These are phyloP conservation scores for Salix caprea DNA, from an alignment of 345 rosid genomes.

Conservation along the genomic window DNA sequence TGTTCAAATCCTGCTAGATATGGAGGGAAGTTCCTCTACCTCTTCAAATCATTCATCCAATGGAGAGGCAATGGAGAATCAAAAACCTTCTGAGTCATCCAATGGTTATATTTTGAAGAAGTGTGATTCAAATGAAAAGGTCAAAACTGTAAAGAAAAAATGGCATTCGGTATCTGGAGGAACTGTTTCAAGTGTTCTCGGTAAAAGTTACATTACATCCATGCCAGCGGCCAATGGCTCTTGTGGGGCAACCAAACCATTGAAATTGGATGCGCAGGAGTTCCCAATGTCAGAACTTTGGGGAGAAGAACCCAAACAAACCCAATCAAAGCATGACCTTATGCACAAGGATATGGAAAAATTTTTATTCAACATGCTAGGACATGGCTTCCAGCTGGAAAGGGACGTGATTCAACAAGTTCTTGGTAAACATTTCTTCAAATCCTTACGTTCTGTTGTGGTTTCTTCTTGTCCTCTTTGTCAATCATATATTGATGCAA, in stretches of 20 bases:
- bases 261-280: conserved; percentile 39
- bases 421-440: conserved; percentile 36
- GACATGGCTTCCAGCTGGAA: conserved; percentile 43
- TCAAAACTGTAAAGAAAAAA: conserved; percentile 34
- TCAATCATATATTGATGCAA: neutral
- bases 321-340: conserved; percentile 11
- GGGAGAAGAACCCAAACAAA: conserved; percentile 20
- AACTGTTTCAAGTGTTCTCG: conserved; percentile 42
- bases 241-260: conserved; percentile 33
- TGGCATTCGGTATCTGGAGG: conserved; percentile 44
- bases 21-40: conserved; percentile 17
- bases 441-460: neutral
- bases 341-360: conserved; percentile 43
- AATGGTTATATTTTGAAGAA: conserved; percentile 7
- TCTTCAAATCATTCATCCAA: conserved; percentile 16
- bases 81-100: conserved; percentile 17
- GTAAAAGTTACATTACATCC: conserved; percentile 37
- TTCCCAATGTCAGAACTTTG: conserved; percentile 33
- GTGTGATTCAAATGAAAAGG: conserved; percentile 24
- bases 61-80: conserved; percentile 6
- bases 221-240: conserved; percentile 26
- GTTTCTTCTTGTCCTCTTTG: neutral
- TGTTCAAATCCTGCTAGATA: conserved; percentile 34
- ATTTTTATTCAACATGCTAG: conserved; percentile 48
- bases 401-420: conserved; percentile 30